phyloP scores from a whole-genome alignment of 1,284 basidiomycete species.

The Lignosus rhinocerotis region DNA sequence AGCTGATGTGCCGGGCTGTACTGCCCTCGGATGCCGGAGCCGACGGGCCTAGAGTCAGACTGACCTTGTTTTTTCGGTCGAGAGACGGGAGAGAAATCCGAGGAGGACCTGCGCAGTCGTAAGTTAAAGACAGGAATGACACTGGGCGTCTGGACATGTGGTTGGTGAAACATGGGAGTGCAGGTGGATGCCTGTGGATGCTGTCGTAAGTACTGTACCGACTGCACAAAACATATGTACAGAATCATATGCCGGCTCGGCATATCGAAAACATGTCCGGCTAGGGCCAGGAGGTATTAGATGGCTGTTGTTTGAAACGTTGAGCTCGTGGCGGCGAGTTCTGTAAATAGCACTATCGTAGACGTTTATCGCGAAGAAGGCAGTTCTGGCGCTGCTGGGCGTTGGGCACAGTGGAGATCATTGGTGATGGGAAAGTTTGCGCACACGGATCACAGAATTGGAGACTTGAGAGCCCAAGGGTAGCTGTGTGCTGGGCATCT shows the following conservation, averaged over 20 bases:
- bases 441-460: conserved; percentile 5
- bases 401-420: conserved; percentile 5
- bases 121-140: background rate
- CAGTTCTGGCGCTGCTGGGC: background rate
- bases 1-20: background rate
- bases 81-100: background rate
- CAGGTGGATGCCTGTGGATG: too few species aligned
- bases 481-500: background rate
- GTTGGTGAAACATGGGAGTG: too few species aligned
- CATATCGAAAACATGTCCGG: background rate
- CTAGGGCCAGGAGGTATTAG: background rate
- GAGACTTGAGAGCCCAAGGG: too few species aligned
- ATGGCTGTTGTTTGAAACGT: background rate
- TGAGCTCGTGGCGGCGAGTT: background rate
- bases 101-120: background rate
- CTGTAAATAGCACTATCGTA: background rate
- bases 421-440: background rate
- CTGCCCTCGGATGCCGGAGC: conserved; percentile 2
- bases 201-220: too few species aligned
- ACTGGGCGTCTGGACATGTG: too few species aligned
- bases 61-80: background rate
- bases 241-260: background rate
- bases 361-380: background rate
- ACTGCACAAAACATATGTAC: too few species aligned
- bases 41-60: conserved; percentile 1